phyloP scores from a whole-genome alignment of 164 flowering plant genomes.

The Vitis vinifera region DNA sequence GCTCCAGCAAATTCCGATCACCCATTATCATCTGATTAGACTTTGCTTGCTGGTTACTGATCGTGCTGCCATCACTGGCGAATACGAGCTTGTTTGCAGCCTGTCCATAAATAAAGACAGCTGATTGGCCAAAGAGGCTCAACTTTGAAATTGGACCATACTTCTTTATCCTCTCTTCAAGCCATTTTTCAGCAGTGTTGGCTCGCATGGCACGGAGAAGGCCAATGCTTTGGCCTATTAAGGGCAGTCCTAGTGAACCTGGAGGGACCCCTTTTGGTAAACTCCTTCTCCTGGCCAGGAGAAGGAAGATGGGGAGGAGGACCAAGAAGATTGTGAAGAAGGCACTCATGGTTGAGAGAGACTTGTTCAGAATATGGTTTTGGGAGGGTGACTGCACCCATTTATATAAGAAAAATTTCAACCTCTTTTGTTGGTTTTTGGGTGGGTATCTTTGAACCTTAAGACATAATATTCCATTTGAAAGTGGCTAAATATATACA shows the following conservation, averaged over 20 bases:
- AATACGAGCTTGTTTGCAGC: conserved; percentile 45
- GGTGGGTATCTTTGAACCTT: too few relatives aligned
- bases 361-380: neutral
- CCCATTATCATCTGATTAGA: conserved; percentile 29
- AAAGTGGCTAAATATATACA: too few relatives aligned
- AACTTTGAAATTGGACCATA: conserved; percentile 43
- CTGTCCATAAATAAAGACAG: conserved; percentile 37
- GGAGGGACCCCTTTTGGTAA: conserved; percentile 33
- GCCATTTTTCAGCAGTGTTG: conserved; percentile 40
- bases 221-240: conserved; percentile 38
- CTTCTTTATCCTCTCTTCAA: conserved; percentile 19
- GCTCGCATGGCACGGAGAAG: conserved; percentile 28
- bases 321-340: conserved; percentile 15
- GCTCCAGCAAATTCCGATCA: conserved; percentile 25
- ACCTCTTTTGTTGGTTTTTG: too few relatives aligned
- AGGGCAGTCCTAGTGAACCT: conserved; percentile 41
- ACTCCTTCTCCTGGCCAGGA: conserved; percentile 17
- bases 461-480: too few relatives aligned
- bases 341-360: conserved; percentile 12
- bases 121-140: conserved; percentile 33
- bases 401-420: too few relatives aligned
- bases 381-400: too few relatives aligned
- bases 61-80: conserved; percentile 12
- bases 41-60: conserved; percentile 21
- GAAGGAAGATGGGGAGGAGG: conserved; percentile 24